Percentiles rank a stretch among this genome's conserved stretches.
These are phyloP conservation scores for Alopecurus myosuroides DNA, from an alignment of 176 grass and related monocot species.

Conservation along the genomic window DNA sequence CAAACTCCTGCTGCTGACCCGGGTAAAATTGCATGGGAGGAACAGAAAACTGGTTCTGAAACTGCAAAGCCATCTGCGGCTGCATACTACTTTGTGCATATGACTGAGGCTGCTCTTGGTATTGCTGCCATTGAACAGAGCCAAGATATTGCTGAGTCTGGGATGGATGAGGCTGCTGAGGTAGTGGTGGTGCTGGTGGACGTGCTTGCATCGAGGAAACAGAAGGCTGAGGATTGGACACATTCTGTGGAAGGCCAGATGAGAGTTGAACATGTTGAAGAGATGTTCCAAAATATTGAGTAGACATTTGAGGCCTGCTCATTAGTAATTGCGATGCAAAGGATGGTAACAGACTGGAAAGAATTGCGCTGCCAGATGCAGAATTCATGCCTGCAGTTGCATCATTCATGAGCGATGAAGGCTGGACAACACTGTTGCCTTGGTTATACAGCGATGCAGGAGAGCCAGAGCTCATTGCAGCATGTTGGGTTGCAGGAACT, in stretches of 20 bases:
- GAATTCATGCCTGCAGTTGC: constrained; percentile 38
- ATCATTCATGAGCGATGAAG: constrained; percentile 38
- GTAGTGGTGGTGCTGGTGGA: constrained; percentile 67
- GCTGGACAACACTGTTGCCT: constrained; percentile 27
- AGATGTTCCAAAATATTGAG: constrained; percentile 34
- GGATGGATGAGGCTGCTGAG: constrained; percentile 77
- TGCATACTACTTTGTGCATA: constrained; percentile 45
- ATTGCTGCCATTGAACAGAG: constrained; percentile 33
- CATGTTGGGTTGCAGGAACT: constrained; percentile 47
- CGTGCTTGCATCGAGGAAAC: constrained; percentile 46
- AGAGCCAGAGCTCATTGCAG: constrained; percentile 29
- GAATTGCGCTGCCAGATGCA: constrained; percentile 35
- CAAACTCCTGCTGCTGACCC: constrained; percentile 65
- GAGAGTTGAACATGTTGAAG: constrained; percentile 50
- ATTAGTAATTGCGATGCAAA: constrained; percentile 50
- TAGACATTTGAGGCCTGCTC: constrained; percentile 36
- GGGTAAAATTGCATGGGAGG: constrained; percentile 64
- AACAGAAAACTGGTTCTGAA: constrained; percentile 68
- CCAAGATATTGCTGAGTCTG: constrained; percentile 54
- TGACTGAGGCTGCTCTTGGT: constrained; percentile 46
- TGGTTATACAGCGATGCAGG: constrained; percentile 51
- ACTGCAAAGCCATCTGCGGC: constrained; percentile 64
- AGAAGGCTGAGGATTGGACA: constrained; percentile 47
- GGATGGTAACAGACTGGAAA: constrained; percentile 48
- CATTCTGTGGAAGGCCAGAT: constrained; percentile 47